Percentiles rank a stretch among this genome's conserved stretches.
Evolutionary conservation across 129 eudicot genomes (phyloP).

Genomic region (Smallanthus sonchifolius): DNA sequence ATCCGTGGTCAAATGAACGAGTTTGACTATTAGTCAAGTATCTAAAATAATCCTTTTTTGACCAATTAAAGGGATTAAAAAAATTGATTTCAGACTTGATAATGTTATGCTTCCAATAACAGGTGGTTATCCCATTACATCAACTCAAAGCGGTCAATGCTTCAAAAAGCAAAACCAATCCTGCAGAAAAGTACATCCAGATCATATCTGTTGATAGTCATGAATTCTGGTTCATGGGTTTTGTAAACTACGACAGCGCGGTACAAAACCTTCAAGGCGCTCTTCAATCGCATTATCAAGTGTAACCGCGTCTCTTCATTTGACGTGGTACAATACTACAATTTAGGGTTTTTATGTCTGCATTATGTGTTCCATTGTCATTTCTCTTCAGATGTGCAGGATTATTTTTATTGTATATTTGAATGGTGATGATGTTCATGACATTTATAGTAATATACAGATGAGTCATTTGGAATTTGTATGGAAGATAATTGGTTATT

Average conservation of each 20-base stretch:
- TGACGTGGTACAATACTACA: too few species aligned
- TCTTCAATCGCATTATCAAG: neutral
- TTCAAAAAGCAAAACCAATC: constrained; percentile 63
- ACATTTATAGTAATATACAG: too few species aligned
- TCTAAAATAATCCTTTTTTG: too few species aligned
- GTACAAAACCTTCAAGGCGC: neutral
- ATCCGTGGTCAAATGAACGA: neutral
- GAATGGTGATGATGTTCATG: too few species aligned
- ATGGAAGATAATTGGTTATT: too few species aligned
- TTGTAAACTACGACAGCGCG: neutral
- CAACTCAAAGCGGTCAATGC: constrained; percentile 90
- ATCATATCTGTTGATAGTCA: constrained; percentile 78
- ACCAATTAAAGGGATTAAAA: too few species aligned
- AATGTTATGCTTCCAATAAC: neutral
- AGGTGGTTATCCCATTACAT: constrained; percentile 72
- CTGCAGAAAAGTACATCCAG: constrained; percentile 85
- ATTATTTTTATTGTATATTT: too few species aligned
- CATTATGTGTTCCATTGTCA: too few species aligned
- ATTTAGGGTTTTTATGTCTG: too few species aligned
- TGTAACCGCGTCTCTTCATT: neutral
- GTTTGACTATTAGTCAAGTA: neutral
- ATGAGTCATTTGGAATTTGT: too few species aligned
- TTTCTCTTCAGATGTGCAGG: too few species aligned
- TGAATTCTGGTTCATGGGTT: constrained; percentile 54
- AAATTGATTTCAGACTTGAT: too few species aligned